Base-by-base conservation (phyloP, 2,329 filamentous ascomycete genomes). In the Beauveria sp. region DNA sequence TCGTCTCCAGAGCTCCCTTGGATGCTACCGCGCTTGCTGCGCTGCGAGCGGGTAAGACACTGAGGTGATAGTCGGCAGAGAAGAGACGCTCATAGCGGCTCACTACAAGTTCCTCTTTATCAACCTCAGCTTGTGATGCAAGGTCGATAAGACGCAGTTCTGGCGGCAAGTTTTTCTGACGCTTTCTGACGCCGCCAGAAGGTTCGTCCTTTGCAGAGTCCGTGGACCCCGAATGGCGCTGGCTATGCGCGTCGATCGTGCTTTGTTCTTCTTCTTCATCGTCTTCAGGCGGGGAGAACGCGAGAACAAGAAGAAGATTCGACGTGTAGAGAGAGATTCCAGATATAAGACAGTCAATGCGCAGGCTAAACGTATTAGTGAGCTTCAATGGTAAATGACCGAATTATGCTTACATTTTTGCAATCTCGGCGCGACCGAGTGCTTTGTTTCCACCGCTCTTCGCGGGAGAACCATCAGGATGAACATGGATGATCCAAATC, bases 291-390 rank as follows among this genome's bases (percentile, higher is more conserved):
- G 87, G 87, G 69, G 92, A 87, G 76, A 96, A 97, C 70, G 92
- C 92, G 76, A 99, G 88, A 69, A 97, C 89, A 68, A 96, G 84
- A 74, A 99, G 82, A 67, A 96, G 81, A 71, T 85, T 94, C 71
- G 91, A 91, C 71, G 92, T 96, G 85, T 97, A 97, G 75, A 99
- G 82, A 66, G 93, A 96, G 75, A 99, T 89, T 69, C 94, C 94
- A 72, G 94, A 96, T 79, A 99, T 91, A 73, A 96, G 92, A 80
- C 94, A 97, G 78, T 99, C 94, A 76, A 94, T 96, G 70, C 92
- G 90, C 75, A 97, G 84, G 75, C 89, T 92, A 66, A 20, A 28
- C 64, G n/a, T 26, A 71, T 75, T 67, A 75, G 72, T 50, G 47
- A 26, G 48, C 34, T n/a, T 30, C 20, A 16, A 18, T 30, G 55